Evolutionary conservation across 2,329 filamentous ascomycete genomes (phyloP).

Genomic region (Curvularia spicifera): DNA sequence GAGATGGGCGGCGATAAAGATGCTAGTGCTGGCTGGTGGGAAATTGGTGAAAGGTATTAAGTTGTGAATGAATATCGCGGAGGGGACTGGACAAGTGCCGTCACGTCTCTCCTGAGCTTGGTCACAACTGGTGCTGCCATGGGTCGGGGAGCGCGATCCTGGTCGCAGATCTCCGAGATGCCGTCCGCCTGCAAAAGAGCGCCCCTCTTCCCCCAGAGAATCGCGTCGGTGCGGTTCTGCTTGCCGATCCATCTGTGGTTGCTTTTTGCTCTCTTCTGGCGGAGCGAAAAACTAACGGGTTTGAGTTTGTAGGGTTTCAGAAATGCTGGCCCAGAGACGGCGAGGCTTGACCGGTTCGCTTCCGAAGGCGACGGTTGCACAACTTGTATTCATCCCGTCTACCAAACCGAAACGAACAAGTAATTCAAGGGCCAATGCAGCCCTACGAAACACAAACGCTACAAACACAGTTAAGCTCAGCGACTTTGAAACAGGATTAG

Average conservation of each 20-base stretch:
- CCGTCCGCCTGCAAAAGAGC: constrained; percentile 13
- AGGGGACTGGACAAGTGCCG: constrained; percentile 3
- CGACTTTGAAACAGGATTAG: background rate
- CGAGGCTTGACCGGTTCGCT: background rate
- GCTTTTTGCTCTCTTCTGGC: background rate
- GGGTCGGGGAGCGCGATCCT: constrained; percentile 24
- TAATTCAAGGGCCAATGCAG: background rate
- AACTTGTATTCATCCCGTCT: background rate
- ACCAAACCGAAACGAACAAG: constrained; percentile 5
- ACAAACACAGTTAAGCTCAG: background rate
- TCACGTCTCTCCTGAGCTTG: constrained; percentile 25
- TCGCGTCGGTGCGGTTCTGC: background rate
- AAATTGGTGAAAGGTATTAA: constrained; percentile 7
- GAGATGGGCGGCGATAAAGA: constrained; percentile 13
- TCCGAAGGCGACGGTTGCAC: constrained; percentile 10
- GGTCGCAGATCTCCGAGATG: constrained; percentile 30
- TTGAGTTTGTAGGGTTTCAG: background rate
- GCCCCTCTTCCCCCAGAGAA: background rate
- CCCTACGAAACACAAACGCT: background rate
- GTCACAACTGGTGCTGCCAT: constrained; percentile 12
- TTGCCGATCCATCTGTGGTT: background rate
- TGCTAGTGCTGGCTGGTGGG: constrained; percentile 8
- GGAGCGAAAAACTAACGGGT: background rate
- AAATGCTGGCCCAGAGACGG: background rate
- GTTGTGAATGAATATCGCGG: constrained; percentile 21